These are phyloP conservation scores for Alternaria triticimaculans DNA, from an alignment of 2,329 filamentous ascomycete genomes.

Conservation along the genomic window DNA sequence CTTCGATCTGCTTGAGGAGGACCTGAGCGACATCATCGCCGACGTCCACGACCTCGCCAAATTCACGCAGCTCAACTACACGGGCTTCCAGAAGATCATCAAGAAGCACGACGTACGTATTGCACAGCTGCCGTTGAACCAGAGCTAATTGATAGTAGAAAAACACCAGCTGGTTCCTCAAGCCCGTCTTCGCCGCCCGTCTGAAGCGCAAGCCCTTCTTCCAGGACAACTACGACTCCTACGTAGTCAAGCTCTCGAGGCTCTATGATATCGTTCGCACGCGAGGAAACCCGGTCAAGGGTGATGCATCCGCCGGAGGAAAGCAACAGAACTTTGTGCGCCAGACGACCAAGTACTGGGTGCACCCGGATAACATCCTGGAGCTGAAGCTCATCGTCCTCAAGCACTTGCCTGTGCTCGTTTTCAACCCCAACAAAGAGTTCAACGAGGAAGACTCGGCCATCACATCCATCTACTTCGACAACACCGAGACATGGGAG, in stretches of 20 bases:
- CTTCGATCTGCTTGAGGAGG: conserved; percentile 91
- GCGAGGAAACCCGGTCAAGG: conserved; percentile 87
- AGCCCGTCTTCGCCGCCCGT: conserved; percentile 92
- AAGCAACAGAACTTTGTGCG: conserved; percentile 94
- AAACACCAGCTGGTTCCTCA: conserved; percentile 90
- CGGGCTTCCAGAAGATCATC: conserved; percentile 99
- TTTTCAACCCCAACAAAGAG: conserved; percentile 97
- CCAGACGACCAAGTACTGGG: conserved; percentile 99
- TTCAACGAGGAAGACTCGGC: conserved; percentile 90
- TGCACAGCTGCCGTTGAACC: conserved; percentile 2
- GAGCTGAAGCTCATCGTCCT: conserved; percentile 97
- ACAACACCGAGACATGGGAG: conserved; percentile 93
- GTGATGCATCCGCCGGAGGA: conserved; percentile 89
- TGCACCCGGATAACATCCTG: conserved; percentile 97
- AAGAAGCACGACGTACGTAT: conserved; percentile 92
- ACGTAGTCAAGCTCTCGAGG: conserved; percentile 91
- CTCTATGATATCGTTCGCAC: conserved; percentile 95
- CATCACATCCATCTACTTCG: conserved; percentile 98
- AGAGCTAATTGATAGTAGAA: conserved; percentile 65
- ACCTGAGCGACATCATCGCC: conserved; percentile 96
- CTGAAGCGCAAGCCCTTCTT: conserved; percentile 98
- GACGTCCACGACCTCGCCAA: conserved; percentile 98
- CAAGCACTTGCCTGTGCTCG: conserved; percentile 94
- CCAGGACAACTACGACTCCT: conserved; percentile 97
- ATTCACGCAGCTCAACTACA: conserved; percentile 98